Evolutionary conservation across 805 yeast species (phyloP), one percentile per base, ranked within the genome.

Genomic region (Scheffersomyces amazonensis): DNA sequence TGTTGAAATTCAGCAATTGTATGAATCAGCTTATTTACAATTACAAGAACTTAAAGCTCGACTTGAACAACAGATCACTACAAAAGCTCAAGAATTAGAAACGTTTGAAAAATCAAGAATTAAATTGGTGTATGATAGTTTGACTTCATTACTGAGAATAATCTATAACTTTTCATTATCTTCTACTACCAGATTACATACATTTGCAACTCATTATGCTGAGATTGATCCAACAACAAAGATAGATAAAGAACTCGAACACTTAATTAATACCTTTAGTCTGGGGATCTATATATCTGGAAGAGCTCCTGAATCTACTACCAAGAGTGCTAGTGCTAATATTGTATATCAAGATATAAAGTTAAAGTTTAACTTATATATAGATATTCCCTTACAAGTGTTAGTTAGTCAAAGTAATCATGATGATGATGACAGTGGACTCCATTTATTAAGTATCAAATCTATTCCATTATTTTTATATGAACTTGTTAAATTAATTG

Each of bases 361-460:
- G 39, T 48, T 52, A 22, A 59, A 60, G 36, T 69, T 68, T 46
- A 65, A 69, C 41, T 47, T 69, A 12, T 69, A 46, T 46, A 64
- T 63, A 41, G 75, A 69, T 41, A 53, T 69, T 17, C 66, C 71
- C 6, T 50, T 69, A 16, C 75, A 69, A 29, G 42, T 60, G 3
- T 51, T 49, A 28, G 20, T 54, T 12, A 30, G 45, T 3, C 48
- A 43, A 22, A 38, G 45, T 6, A 43, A 40, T 3, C n/a, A 34
- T 7, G 37, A 40, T 24, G 2, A 31, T 12, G 4, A 16, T 34
- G n/a, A n/a, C n/a, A n/a, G n/a, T n/a, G n/a, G n/a, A n/a, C n/a
- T n/a, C n/a, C 35, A 25, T 22, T 36, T 57, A 12, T 47, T 60
- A 18, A 53, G 60, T 34, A 40, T 61, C 17, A 39, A 52, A 7